Evolutionary conservation across 1,284 basidiomycete genomes (phyloP).

Genomic region (Ustilago hordei): DNA sequence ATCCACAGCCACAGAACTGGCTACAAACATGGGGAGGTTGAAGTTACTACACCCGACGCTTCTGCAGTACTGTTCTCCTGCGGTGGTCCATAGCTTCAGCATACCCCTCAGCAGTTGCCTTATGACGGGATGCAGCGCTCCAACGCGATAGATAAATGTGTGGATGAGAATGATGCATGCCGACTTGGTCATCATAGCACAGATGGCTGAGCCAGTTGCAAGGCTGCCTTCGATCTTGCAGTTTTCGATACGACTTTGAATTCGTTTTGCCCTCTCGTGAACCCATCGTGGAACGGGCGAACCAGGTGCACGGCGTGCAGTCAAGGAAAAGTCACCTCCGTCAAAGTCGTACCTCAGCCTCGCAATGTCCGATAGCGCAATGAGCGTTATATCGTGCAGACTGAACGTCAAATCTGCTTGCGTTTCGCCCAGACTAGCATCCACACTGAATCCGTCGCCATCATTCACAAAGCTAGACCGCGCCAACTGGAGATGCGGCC

Average conservation of each 20-base stretch:
- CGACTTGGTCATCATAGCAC: slow-evolving; percentile 35
- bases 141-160: slow-evolving; percentile 41
- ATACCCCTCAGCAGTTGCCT: slow-evolving; percentile 16
- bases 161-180: slow-evolving; percentile 36
- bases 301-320: slow-evolving; percentile 14
- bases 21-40: slow-evolving; percentile 39
- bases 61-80: slow-evolving; percentile 37
- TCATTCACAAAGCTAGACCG: slow-evolving; percentile 19
- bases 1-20: slow-evolving; percentile 30
- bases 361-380: slow-evolving; percentile 44
- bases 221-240: slow-evolving; percentile 23
- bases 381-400: slow-evolving; percentile 24
- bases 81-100: slow-evolving; percentile 35
- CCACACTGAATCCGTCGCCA: not conserved
- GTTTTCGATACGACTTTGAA: slow-evolving; percentile 18
- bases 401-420: slow-evolving; percentile 23
- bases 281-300: slow-evolving; percentile 38
- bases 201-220: slow-evolving; percentile 30
- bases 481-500: slow-evolving; percentile 41
- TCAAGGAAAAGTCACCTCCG: slow-evolving; percentile 31
- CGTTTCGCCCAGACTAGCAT: not conserved
- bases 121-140: slow-evolving; percentile 34
- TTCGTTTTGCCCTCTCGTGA: slow-evolving; percentile 28
- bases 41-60: slow-evolving; percentile 42
- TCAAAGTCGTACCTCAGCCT: slow-evolving; percentile 39